These are phyloP conservation scores for Fistulina hepatica DNA, from an alignment of 1,284 basidiomycete species.

Conservation along the genomic window DNA sequence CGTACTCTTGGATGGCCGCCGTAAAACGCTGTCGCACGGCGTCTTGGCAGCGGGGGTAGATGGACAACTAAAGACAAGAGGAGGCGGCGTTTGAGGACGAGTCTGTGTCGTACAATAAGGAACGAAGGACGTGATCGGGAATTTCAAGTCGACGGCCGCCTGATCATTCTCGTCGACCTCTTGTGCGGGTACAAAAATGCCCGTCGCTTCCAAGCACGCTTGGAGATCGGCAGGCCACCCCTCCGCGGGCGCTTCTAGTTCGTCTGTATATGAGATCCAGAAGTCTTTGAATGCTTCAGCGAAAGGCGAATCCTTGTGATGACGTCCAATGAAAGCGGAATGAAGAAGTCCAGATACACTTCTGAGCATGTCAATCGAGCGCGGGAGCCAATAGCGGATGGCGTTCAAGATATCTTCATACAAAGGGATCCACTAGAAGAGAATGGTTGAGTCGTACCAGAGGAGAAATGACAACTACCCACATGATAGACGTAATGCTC, in stretches of 20 bases:
- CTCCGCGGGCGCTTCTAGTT: constrained; percentile 26
- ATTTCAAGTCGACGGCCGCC: no score
- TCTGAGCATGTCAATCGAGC: constrained; percentile 28
- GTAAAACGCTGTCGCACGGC: no score
- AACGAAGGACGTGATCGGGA: no score
- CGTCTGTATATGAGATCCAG: constrained; percentile 40
- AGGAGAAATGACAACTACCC: constrained; percentile 15
- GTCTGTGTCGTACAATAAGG: no score
- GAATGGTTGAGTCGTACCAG: constrained; percentile 6
- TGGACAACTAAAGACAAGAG: no score
- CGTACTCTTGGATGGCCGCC: no score
- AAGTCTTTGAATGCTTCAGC: constrained; percentile 44
- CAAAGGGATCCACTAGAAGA: constrained; percentile 39
- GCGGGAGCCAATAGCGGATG: constrained; percentile 36
- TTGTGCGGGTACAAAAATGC: no score
- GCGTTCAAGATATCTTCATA: constrained; percentile 46
- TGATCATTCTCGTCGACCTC: constrained; percentile 6
- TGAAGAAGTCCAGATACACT: constrained; percentile 37
- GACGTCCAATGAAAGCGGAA: constrained; percentile 40
- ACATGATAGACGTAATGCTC: constrained; percentile 52
- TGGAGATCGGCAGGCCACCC: constrained; percentile 43
- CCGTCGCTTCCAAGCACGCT: constrained; percentile 24
- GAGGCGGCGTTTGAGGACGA: no score
- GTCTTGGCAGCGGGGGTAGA: no score
- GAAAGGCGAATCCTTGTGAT: constrained; percentile 29